Evolutionary conservation across 202 grass and related monocot genomes (phyloP), one percentile per base, ranked within the genome.

Genomic region (Carex arenaria): DNA sequence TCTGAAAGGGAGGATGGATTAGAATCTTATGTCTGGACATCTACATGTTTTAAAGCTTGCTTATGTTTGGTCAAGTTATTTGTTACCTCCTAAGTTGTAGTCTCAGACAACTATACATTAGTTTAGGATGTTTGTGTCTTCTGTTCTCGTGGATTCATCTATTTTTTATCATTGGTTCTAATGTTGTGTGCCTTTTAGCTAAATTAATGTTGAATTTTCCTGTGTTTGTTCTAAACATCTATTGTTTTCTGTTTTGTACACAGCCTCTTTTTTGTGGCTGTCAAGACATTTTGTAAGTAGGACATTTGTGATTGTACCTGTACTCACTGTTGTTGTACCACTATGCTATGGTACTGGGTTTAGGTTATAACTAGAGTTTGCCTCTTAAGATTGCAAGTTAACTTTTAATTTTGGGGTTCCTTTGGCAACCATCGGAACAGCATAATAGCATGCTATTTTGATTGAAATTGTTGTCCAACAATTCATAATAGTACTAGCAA

Each of bases 1-100:
- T 59, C 51, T 98, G 7, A 98, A 98, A 87, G 89, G 93, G 79
- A 92, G 96, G 84, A 98, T 95, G 96, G 93, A 98, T 84, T 94
- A 85, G 90, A 49, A 87, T 49, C 7, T 6, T 43, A 20, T 20
- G 14, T 67, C 11, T 77, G 31, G 57, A 63, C n/a, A 56, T 32
- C 32, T 34, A 76, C 72, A 76, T 76, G 72, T 76, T 56, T 34
- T 18, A 80, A 80, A 70, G 64, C n/a, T 69, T 69, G 47, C 14
- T 70, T 82, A 19, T 68, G 60, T 70, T 53, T 69, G 60, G 20
- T 67, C 32, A 49, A 36, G 45, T 54, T 82, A 40, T 52, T 20
- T 22, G 69, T 76, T 18, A 10, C 31, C 60, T 64, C 10, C 15
- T 11, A 81, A 67, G 3, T 82, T 82, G 42, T 82, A 67, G 51